Base-by-base conservation (phyloP, 768 basidiomycete genomes). In the Phaeotremella skinneri region DNA sequence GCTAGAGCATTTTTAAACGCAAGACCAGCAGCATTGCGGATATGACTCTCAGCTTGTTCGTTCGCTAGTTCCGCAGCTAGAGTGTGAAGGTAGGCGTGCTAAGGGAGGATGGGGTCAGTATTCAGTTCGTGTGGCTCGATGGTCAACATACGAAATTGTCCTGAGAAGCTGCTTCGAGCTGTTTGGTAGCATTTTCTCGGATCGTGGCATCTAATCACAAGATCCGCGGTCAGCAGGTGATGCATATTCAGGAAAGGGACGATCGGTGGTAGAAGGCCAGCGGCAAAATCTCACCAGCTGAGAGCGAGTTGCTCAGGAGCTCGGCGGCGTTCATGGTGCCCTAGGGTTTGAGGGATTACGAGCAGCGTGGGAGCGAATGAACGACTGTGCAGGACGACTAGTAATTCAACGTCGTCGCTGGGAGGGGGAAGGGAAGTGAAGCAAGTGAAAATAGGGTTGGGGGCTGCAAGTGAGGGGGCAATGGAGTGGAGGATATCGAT, bases 1-100 rank as follows among this genome's bases (percentile, higher is more conserved):
- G 87, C 84, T 58, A 99, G 79, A 60, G 91, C 84, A 78, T 99
- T 99, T 84, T 98, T 99, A 78, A 99, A 81, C 20, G 94, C 93
- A 52, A 99, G 82, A 76, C 91, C 92, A 23, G 96, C 93, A n/a
- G 94, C 92, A 73, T 90, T 94, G 66, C 96, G 83, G 52, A 93
- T 84, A 76, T 91, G 86, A 31, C 85, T 70, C 14, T 83, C 81
- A 4, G 83, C 83, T 43, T 63, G 79, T 75, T 92, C 90, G 67
- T 91, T 87, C 27, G 86, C 85, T 48, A 99, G 84, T 64, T 91
- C 90, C 17, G 84, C 79, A 17, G 89, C 87, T 62, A 99, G 86
- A 83, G 90, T 91, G 74, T 87, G 76, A 85, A 97, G 88, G 81
- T 98, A 99, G 67, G 85, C 86, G 61, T 90, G 88, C 92, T 94